Base-by-base conservation (phyloP, 2,329 filamentous ascomycete genomes). In the Davidsoniella virescens region DNA sequence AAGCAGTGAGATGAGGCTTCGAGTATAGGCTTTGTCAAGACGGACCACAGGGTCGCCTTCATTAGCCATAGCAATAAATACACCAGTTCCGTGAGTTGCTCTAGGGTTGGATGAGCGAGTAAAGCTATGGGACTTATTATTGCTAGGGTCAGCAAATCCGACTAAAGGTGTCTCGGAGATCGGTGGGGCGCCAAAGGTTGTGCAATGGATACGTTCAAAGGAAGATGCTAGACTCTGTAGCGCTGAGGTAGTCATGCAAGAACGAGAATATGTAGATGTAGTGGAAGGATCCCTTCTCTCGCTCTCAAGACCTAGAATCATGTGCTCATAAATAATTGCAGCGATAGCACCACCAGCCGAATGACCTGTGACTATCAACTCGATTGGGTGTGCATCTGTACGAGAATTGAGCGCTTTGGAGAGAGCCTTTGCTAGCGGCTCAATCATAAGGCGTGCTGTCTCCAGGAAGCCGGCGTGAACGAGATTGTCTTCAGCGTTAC, bases 301-400 rank as follows among this genome's bases (percentile, higher is more conserved):
- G 20, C 41, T 43, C 12, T 43, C 2, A 4, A 25, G 1, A 70
- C 73, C 2, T 67, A 70, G 2, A 77, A 90, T 72, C 80, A 94
- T 90, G 63, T 94, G 87, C 36, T 75, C 73, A 63, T 87, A 94
- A 0, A 94, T 69, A 9, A 94, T 68, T 2, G 80, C 75, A 0
- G 87, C 87, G 1, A 94, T 80, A 0, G 87, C 87, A 2, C 87
- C 87, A 14, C 87, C 87, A 0, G 87, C 87, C 1, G 82, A 87
- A 60, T 94, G 87, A 0, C 87, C 87, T 0, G 87, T 93, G 54
- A 94, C 83, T 16, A 94, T 69, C 7, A 94, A 70, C 14, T 80
- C 85, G 59, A 80, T 55, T 81, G 69, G 0, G 93, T 70, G 9
- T 6, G 16, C 16, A 7, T 23, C 12, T 14, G 6, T 17, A 18